Evolutionary conservation across 1,284 basidiomycete genomes (phyloP), one percentile per base, ranked within the genome.

Genomic region (Sporisorium reilianum): DNA sequence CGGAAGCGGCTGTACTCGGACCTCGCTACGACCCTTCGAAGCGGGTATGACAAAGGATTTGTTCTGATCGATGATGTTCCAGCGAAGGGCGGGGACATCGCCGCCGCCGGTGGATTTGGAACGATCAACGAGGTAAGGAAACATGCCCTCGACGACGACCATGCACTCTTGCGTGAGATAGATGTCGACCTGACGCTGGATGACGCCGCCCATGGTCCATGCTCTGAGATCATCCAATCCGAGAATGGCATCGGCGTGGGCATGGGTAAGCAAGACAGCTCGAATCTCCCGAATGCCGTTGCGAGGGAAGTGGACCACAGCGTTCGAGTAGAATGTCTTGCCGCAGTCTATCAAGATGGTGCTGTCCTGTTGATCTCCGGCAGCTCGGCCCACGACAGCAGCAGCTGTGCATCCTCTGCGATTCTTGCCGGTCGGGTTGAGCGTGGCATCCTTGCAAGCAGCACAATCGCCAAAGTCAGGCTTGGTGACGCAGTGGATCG

Each of bases 331-430:
- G 52, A 84, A 84, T 3, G 81, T 83, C 55, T 81, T 81, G 10
- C 82, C 82, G 51, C 80, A 81, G 55, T 84, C 82, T 56, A 84
- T 81, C n/a, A 84, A 48, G 38, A 84, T 78, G 26, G 71, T 69
- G 18, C 68, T 77, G 16, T 68, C 53, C 1, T 61, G 54, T 1
- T 48, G 49, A 28, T 57, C 62, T 7, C 61, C 51, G 11, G 61
- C 53, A 12, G 58, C 45, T 2, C 68, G 56, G 20, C 81, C 81
- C 11, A 80, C 59, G 0, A 76, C 53, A 30, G 73, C 63, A 18
- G 58, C 72, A 10, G 66, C 64, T 9, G 77, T 80, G 36, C 80
- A 82, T 8, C 77, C 74, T 46, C 81, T 58, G 8, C 79, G 77
- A 41, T 83, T 83, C 63, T 64, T 76, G 55, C 77, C 78, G 6